A percentile compares a stretch with the other conserved stretches of the same genome.
phyloP scores from a whole-genome alignment of 2,329 filamentous ascomycete species.

The Aspergillus floridensis region DNA sequence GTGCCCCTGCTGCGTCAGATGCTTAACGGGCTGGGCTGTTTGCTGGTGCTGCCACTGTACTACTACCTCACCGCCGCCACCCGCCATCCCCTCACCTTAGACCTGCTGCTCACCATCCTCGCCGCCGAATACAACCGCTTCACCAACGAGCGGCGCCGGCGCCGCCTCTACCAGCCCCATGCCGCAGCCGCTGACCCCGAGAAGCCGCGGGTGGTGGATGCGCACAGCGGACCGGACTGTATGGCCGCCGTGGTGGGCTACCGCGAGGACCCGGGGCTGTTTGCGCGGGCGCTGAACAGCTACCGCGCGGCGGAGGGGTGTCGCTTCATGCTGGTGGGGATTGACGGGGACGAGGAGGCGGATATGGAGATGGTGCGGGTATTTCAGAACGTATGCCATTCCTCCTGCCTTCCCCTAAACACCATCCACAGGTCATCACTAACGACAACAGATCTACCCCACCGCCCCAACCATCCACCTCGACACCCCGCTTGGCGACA shows the following conservation, averaged over 20 bases:
- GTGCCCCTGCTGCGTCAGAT: slow-evolving; percentile 23
- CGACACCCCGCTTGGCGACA: slow-evolving; percentile 26
- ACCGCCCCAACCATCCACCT: slow-evolving; percentile 23
- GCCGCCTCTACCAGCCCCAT: slow-evolving; percentile 14
- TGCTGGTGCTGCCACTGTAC: slow-evolving; percentile 23
- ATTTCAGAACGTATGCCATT: slow-evolving; percentile 15
- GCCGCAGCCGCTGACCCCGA: slow-evolving; percentile 8
- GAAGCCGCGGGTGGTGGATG: slow-evolving; percentile 18
- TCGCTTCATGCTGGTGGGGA: slow-evolving; percentile 27
- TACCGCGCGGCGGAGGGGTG: slow-evolving; percentile 26
- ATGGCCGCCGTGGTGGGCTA: slow-evolving; percentile 33
- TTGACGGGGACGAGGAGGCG: slow-evolving; percentile 29
- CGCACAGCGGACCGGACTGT: slow-evolving; percentile 16
- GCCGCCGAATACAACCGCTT: slow-evolving; percentile 28
- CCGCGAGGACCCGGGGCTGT: slow-evolving; percentile 30
- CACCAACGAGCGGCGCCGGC: slow-evolving; percentile 25
- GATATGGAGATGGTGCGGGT: slow-evolving; percentile 32
- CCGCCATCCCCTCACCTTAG: slow-evolving; percentile 25
- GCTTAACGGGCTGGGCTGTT: slow-evolving; percentile 28
- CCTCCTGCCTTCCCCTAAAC: neutral
- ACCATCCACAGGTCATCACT: no score
- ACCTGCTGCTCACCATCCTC: slow-evolving; percentile 28
- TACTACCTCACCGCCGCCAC: slow-evolving; percentile 22
- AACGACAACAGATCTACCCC: slow-evolving; percentile 20
- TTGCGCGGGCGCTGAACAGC: slow-evolving; percentile 27